Conservation (phyloP, 768 basidiomycete genomes). For the Rhodotorula taiwanensis region DNA sequence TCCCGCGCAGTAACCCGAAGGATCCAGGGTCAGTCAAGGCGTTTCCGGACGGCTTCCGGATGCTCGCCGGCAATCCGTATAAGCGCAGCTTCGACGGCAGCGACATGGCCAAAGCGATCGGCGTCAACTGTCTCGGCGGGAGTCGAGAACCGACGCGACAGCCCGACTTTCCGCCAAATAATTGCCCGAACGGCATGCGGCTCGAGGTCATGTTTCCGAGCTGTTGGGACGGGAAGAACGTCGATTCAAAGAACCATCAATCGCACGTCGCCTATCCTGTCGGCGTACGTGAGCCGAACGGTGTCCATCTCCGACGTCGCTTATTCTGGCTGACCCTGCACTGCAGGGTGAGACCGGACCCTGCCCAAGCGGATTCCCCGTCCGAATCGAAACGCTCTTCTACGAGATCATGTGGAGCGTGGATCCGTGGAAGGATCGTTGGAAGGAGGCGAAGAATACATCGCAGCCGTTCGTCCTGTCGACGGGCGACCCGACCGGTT, state of each 20-base stretch:
- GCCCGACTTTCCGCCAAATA: slow-evolving; percentile 1
- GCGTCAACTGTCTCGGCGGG: slow-evolving; percentile 17
- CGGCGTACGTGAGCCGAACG: neutral
- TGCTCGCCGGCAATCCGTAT: slow-evolving; percentile 29
- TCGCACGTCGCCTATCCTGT: slow-evolving; percentile 16
- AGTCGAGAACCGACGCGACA: neutral
- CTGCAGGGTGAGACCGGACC: neutral
- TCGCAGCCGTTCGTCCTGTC: slow-evolving; percentile 26
- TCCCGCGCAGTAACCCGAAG: neutral
- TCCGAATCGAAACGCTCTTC: slow-evolving; percentile 28
- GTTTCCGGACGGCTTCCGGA: slow-evolving; percentile 23
- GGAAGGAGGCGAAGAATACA: slow-evolving; percentile 13
- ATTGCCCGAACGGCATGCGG: slow-evolving; percentile 28
- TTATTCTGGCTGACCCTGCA: neutral
- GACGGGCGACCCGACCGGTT: slow-evolving; percentile 32
- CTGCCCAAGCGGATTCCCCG: slow-evolving; percentile 18
- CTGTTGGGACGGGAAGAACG: slow-evolving; percentile 20
- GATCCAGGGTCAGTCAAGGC: slow-evolving; percentile 4
- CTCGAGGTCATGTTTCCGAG: slow-evolving; percentile 34
- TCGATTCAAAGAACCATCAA: slow-evolving; percentile 15
- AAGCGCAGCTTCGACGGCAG: neutral
- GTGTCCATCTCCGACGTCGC: rapidly evolving
- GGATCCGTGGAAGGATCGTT: slow-evolving; percentile 23
- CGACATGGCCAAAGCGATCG: slow-evolving; percentile 11
- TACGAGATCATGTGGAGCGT: slow-evolving; percentile 30